Evolutionary conservation across 768 basidiomycete genomes (phyloP).

Genomic region (Suillus weaverae): DNA sequence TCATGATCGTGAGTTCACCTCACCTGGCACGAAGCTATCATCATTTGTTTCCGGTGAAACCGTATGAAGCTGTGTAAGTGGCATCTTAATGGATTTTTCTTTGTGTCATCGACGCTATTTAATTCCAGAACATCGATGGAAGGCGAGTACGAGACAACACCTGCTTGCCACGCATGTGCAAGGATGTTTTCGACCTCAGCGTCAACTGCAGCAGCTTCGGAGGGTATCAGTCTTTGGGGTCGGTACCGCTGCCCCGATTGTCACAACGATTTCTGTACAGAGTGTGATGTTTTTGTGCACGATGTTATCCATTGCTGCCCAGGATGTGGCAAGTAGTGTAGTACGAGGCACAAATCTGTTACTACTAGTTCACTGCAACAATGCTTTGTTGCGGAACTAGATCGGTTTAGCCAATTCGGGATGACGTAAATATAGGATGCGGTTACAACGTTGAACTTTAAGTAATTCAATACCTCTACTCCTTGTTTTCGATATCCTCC

Average conservation of each 20-base stretch:
- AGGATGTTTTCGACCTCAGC: slow-evolving; percentile 57
- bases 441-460: not conserved
- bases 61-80: slow-evolving; percentile 79
- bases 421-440: not conserved
- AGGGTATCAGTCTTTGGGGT: slow-evolving; percentile 82
- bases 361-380: not conserved
- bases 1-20: slow-evolving; percentile 98
- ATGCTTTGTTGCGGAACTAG: not conserved
- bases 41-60: slow-evolving; percentile 92
- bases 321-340: slow-evolving; percentile 64
- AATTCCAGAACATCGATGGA: slow-evolving; percentile 40
- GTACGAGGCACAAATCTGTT: not conserved
- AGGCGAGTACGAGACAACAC: slow-evolving; percentile 35
- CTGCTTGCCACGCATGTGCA: slow-evolving; percentile 77
- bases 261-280: slow-evolving; percentile 83
- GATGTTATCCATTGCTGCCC: slow-evolving; percentile 96
- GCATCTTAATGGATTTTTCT: slow-evolving; percentile 4
- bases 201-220: slow-evolving; percentile 37
- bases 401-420: not conserved
- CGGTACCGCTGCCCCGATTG: slow-evolving; percentile 91
- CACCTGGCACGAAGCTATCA: slow-evolving; percentile 96
- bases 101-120: slow-evolving; percentile 1
- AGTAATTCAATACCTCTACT: not conserved
- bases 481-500: slow-evolving; percentile 8
- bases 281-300: slow-evolving; percentile 96